Conservation (phyloP, 1,284 basidiomycete species). For the Phellopilus nigrolimitatus region DNA sequence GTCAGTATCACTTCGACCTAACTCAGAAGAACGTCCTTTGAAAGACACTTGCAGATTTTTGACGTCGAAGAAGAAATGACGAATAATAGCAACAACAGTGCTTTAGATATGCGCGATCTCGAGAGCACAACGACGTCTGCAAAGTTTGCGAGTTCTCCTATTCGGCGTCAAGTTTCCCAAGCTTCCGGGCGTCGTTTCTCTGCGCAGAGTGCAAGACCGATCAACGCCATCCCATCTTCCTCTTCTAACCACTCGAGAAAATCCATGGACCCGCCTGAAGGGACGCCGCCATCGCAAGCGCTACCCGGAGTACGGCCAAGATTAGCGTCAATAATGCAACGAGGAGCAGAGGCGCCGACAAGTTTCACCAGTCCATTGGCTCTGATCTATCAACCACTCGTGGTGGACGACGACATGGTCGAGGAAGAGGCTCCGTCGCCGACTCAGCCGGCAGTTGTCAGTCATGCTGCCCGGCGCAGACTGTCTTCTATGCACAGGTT, state of each 20-base stretch:
- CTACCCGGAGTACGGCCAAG: slow-evolving; percentile 35
- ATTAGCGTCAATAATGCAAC: slow-evolving; percentile 42
- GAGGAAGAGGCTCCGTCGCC: slow-evolving; percentile 17
- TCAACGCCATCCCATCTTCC: slow-evolving; percentile 9
- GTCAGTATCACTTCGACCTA: slow-evolving; percentile 47
- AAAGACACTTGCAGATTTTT: slow-evolving; percentile 70
- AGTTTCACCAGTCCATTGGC: slow-evolving; percentile 59
- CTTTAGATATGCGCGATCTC: slow-evolving; percentile 44
- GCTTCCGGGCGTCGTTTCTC: slow-evolving; percentile 29
- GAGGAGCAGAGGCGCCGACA: slow-evolving; percentile 37
- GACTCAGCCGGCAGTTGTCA: slow-evolving; percentile 25
- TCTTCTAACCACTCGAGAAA: slow-evolving; percentile 8
- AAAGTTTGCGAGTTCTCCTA: slow-evolving; percentile 22
- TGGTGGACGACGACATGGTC: slow-evolving; percentile 44
- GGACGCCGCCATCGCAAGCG: slow-evolving; percentile 25
- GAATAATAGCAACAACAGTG: slow-evolving; percentile 38
- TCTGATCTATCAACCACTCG: slow-evolving; percentile 64
- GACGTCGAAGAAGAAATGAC: slow-evolving; percentile 71
- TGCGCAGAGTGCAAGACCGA: slow-evolving; percentile 10
- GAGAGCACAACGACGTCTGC: slow-evolving; percentile 28
- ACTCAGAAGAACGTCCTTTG: too few species aligned
- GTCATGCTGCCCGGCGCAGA: slow-evolving; percentile 55
- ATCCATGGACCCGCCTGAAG: slow-evolving; percentile 17
- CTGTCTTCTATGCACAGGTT: slow-evolving; percentile 40
- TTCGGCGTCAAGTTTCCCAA: slow-evolving; percentile 31